phyloP scores from a whole-genome alignment of 1,284 basidiomycete genomes.

The Cryptococcus sp. region DNA sequence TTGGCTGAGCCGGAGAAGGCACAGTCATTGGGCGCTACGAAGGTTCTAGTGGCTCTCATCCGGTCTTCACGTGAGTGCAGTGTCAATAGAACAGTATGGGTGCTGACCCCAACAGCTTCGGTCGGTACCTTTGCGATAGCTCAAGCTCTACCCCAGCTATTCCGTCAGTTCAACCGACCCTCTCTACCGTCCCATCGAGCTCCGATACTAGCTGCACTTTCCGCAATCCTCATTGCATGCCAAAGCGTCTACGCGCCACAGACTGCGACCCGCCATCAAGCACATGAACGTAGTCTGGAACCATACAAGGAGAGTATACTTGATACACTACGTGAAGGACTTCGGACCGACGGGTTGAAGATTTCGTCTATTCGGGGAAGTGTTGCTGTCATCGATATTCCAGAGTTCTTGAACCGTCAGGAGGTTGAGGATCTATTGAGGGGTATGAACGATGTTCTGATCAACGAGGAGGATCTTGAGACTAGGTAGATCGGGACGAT shows the following conservation, averaged over 20 bases:
- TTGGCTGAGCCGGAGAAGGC: slow-evolving; percentile 86
- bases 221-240: slow-evolving; percentile 44
- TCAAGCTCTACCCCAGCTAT: slow-evolving; percentile 66
- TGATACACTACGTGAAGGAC: slow-evolving; percentile 39
- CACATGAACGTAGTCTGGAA: slow-evolving; percentile 52
- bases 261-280: slow-evolving; percentile 25
- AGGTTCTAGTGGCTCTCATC: slow-evolving; percentile 71
- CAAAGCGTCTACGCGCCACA: slow-evolving; percentile 36
- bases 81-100: neutral
- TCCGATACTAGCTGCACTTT: slow-evolving; percentile 61
- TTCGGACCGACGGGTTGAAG: slow-evolving; percentile 53
- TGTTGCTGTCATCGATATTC: slow-evolving; percentile 61
- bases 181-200: slow-evolving; percentile 70
- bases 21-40: slow-evolving; percentile 77
- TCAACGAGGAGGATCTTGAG: slow-evolving; percentile 58
- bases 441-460: slow-evolving; percentile 64
- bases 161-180: slow-evolving; percentile 69
- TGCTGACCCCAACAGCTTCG: slow-evolving; percentile 54
- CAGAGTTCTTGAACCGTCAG: slow-evolving; percentile 60
- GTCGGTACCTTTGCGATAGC: slow-evolving; percentile 65
- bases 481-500: slow-evolving; percentile 33
- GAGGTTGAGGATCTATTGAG: slow-evolving; percentile 78
- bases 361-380: slow-evolving; percentile 55
- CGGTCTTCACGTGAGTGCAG: slow-evolving; percentile 63
- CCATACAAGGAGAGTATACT: slow-evolving; percentile 69